Evolutionary conservation across 768 basidiomycete genomes (phyloP).

Genomic region (Lepiota venenata): DNA sequence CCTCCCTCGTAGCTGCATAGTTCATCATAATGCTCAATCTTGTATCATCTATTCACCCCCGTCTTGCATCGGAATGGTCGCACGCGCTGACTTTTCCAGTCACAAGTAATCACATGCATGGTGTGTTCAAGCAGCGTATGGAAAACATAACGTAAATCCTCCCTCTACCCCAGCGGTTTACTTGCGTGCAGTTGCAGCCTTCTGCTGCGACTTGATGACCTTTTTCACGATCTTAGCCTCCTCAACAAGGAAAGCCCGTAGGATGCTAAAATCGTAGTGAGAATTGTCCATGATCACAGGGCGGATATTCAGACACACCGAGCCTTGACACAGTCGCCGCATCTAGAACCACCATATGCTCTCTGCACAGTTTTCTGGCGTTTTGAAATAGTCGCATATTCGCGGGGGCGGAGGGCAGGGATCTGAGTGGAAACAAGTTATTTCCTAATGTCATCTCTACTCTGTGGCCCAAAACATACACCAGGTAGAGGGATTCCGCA

Average conservation of each 20-base stretch:
- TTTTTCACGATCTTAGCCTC: conserved; percentile 99
- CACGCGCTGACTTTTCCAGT: not conserved
- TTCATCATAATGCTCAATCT: not conserved
- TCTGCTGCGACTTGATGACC: conserved; percentile 92
- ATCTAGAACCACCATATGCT: conserved; percentile 97
- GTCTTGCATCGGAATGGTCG: not conserved
- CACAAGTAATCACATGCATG: conserved; percentile 24
- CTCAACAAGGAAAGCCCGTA: conserved; percentile 98
- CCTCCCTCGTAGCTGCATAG: conserved; percentile 2
- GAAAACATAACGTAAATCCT: conserved; percentile 13
- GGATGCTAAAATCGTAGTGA: conserved; percentile 57
- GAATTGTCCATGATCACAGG: not conserved
- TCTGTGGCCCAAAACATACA: conserved; percentile 46
- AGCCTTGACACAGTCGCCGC: conserved; percentile 92
- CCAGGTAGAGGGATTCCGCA: conserved; percentile 93
- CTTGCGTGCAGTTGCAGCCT: conserved; percentile 38
- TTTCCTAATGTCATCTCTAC: not conserved
- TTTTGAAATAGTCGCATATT: conserved; percentile 96
- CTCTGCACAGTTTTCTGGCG: conserved; percentile 95
- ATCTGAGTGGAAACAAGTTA: conserved; percentile 44
- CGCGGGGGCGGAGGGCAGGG: conserved; percentile 91
- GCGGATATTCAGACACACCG: conserved; percentile 51
- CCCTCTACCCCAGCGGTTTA: conserved; percentile 22
- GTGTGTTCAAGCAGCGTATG: conserved; percentile 20
- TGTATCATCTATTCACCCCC: not conserved